These are phyloP conservation scores for Cryptosporidium viatorum DNA, from an alignment of 169 alveolate species.

Conservation along the genomic window DNA sequence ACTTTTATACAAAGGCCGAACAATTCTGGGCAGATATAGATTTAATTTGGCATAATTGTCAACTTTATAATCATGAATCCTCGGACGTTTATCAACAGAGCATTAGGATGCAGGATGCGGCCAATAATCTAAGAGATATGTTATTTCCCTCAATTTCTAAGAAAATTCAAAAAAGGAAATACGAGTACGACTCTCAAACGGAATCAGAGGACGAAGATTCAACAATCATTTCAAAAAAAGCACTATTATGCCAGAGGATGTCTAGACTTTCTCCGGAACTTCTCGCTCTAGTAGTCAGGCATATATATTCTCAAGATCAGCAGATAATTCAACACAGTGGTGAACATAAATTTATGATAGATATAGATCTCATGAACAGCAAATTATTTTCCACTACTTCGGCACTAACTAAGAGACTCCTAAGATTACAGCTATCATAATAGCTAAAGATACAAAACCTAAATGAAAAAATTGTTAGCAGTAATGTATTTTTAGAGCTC, in stretches of 20 bases:
- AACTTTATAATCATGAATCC: slow-evolving; percentile 69
- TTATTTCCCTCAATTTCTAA: slow-evolving; percentile 18
- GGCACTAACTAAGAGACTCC: slow-evolving; percentile 59
- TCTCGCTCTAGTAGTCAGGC: slow-evolving; percentile 46
- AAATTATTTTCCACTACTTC: slow-evolving; percentile 31
- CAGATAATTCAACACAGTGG: slow-evolving; percentile 50
- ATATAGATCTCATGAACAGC: slow-evolving; percentile 32
- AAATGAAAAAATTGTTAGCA: neutral
- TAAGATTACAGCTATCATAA: slow-evolving; percentile 22
- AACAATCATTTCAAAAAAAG: neutral
- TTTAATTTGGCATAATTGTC: slow-evolving; percentile 63
- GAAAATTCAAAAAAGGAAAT: slow-evolving; percentile 12
- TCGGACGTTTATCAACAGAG: slow-evolving; percentile 71
- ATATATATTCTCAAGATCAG: slow-evolving; percentile 56
- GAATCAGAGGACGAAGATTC: slow-evolving; percentile 22
- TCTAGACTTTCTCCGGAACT: slow-evolving; percentile 70
- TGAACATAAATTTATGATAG: slow-evolving; percentile 24
- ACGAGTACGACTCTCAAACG: slow-evolving; percentile 26
- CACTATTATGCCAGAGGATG: slow-evolving; percentile 35
- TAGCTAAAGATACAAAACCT: neutral
- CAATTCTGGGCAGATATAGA: slow-evolving; percentile 76
- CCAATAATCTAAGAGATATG: slow-evolving; percentile 22
- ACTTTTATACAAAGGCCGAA: slow-evolving; percentile 54
- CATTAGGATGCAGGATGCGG: slow-evolving; percentile 12
- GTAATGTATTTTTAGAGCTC: neutral